phyloP scores from a whole-genome alignment of 106 monocot species.

The Gastrodia elata region DNA sequence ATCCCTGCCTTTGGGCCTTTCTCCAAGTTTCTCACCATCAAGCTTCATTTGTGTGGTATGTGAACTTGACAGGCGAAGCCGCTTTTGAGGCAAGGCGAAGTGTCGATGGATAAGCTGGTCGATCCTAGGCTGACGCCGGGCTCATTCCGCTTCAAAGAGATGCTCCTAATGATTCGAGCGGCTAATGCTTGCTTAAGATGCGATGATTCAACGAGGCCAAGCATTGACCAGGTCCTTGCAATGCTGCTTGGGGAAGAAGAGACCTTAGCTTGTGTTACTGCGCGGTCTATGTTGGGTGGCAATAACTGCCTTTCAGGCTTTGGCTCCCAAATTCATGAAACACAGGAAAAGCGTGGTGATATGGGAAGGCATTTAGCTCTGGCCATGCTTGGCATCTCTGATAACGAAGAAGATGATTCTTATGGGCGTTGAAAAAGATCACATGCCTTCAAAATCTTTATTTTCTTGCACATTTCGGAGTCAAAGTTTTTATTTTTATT shows the following conservation, averaged over 20 bases:
- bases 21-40: neutral
- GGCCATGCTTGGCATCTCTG: constrained; percentile 80
- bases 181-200: constrained; percentile 55
- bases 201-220: constrained; percentile 57
- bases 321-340: constrained; percentile 20
- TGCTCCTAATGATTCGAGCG: constrained; percentile 35
- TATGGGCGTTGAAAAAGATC: constrained; percentile 20
- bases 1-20: no score
- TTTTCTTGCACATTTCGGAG: no score
- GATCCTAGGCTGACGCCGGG: constrained; percentile 45
- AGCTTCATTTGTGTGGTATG: no score
- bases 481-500: no score
- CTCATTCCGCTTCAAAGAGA: constrained; percentile 25
- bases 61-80: constrained; percentile 56
- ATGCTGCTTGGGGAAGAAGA: constrained; percentile 48
- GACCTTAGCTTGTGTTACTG: constrained; percentile 10
- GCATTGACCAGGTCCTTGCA: constrained; percentile 40
- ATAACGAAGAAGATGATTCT: constrained; percentile 43
- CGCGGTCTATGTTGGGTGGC: constrained; percentile 29
- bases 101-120: constrained; percentile 36
- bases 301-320: constrained; percentile 30
- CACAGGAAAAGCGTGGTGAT: constrained; percentile 23
- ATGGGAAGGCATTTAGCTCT: constrained; percentile 61
- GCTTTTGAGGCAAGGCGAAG: constrained; percentile 38
- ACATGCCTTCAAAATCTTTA: no score